Base-by-base conservation (phyloP, 306 rosid genomes). In the Gynostemma pentaphyllum region DNA sequence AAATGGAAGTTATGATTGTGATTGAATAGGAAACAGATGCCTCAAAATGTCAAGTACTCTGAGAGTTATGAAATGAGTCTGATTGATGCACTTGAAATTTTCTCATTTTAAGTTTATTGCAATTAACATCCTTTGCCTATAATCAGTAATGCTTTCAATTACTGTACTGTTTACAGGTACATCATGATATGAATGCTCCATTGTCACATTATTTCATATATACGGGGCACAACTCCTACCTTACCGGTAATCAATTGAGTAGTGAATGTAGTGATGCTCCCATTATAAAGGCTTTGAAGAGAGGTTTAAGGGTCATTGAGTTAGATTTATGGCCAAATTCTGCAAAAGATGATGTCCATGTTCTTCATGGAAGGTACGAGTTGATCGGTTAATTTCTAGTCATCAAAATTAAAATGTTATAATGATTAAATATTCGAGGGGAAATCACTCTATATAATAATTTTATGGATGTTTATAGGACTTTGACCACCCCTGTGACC, bases 141-240 rank as follows among this genome's bases (percentile, higher is more conserved):
- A 56, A 11, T 19, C 64, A 34, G 0, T 36, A 48, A 65, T 39
- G 29, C 60, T 67, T 51, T 22, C 34, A 51, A 76, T 80, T 68
- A 70, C 64, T 56, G 48, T 10, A 66, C 30, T 74, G 52, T 52
- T 68, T 70, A 18, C 95, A 91, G 96, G 95, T 91, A 60, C 96
- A 88, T 73, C 98, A 91, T 63, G 96, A 88, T 57, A 91, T 88
- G 98, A 77, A 71, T 47, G 89, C 88, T 52, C 98, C 98, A 14
- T 73, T 87, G 52, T 87, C 98, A 68, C 96, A 91, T 79, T 91
- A 91, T 80, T 91, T 78, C 87, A 91, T 88, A 85, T 85, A 87
- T 55, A 91, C 98, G 70, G 98, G 98, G 66, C 98, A 91, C 80
- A 91, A 91, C 81, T 91, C 98, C 32, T 91, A 91, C 68, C 81